Evolutionary conservation across 202 grass and related monocot genomes (phyloP).

Genomic region (Eragrostis tef): DNA sequence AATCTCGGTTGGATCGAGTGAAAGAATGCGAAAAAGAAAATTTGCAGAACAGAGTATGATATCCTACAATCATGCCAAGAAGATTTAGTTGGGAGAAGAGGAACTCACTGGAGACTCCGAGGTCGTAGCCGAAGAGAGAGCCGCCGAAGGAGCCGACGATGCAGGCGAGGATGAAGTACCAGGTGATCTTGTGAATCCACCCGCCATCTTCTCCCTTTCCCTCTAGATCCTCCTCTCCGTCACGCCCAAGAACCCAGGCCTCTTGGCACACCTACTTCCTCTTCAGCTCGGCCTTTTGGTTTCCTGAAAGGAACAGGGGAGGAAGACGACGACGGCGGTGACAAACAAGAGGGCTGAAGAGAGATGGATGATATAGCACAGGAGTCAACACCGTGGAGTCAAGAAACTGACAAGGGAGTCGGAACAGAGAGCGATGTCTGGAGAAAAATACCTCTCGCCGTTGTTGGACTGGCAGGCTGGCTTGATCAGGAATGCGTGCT

Average conservation of each 20-base stretch:
- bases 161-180: slow-evolving; percentile 91
- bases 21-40: background rate
- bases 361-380: background rate
- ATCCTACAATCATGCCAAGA: background rate
- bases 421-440: background rate
- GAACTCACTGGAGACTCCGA: slow-evolving; percentile 86
- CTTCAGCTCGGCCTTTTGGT: background rate
- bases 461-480: background rate
- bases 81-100: too few species aligned
- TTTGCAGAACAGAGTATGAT: background rate
- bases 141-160: slow-evolving; percentile 89
- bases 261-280: background rate
- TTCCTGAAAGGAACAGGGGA: background rate
- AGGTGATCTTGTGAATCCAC: slow-evolving; percentile 74
- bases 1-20: background rate
- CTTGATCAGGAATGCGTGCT: background rate
- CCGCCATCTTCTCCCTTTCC: slow-evolving; percentile 47
- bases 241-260: background rate
- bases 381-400: slow-evolving; percentile 48
- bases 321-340: background rate
- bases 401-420: slow-evolving; percentile 41
- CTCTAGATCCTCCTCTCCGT: too few species aligned
- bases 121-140: slow-evolving; percentile 94
- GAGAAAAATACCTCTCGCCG: slow-evolving; percentile 16
- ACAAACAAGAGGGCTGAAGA: background rate